Conservation (phyloP, 306 rosid genomes). For the Cicer judaicum region DNA sequence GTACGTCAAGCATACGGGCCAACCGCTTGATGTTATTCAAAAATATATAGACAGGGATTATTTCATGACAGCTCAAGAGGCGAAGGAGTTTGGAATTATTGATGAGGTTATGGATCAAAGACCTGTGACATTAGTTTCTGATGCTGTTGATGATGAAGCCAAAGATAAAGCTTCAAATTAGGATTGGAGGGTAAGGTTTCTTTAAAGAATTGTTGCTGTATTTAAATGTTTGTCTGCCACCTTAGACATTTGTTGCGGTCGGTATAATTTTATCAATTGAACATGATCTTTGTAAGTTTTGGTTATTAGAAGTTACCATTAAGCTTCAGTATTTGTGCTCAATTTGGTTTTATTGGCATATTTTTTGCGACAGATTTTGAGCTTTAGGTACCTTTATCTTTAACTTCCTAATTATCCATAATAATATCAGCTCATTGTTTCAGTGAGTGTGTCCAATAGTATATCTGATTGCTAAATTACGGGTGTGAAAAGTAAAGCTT, state of each 20-base stretch:
- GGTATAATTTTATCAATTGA: slow-evolving; percentile 40
- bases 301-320: slow-evolving; percentile 33
- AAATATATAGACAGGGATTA: slow-evolving; percentile 89
- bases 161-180: slow-evolving; percentile 68
- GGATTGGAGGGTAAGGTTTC: slow-evolving; percentile 55
- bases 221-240: slow-evolving; percentile 35
- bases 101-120: slow-evolving; percentile 96
- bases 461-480: slow-evolving; percentile 12
- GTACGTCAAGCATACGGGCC: slow-evolving; percentile 81
- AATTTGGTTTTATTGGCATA: slow-evolving; percentile 38
- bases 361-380: slow-evolving; percentile 22
- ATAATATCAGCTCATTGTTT: slow-evolving; percentile 36
- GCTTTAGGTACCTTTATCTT: slow-evolving; percentile 23
- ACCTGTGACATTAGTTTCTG: slow-evolving; percentile 83
- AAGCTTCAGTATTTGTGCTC: slow-evolving; percentile 31
- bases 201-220: slow-evolving; percentile 39
- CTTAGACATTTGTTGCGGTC: slow-evolving; percentile 39
- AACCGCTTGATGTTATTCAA: slow-evolving; percentile 61
- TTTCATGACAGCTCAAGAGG: slow-evolving; percentile 88
- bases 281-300: slow-evolving; percentile 41
- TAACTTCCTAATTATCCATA: slow-evolving; percentile 41
- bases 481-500: slow-evolving; percentile 12
- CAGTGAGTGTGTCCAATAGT: background rate
- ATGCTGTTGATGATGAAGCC: slow-evolving; percentile 71
- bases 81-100: slow-evolving; percentile 85